Evolutionary conservation across 2,329 filamentous ascomycete species (phyloP).

Genomic region (Colletotrichum incanum): DNA sequence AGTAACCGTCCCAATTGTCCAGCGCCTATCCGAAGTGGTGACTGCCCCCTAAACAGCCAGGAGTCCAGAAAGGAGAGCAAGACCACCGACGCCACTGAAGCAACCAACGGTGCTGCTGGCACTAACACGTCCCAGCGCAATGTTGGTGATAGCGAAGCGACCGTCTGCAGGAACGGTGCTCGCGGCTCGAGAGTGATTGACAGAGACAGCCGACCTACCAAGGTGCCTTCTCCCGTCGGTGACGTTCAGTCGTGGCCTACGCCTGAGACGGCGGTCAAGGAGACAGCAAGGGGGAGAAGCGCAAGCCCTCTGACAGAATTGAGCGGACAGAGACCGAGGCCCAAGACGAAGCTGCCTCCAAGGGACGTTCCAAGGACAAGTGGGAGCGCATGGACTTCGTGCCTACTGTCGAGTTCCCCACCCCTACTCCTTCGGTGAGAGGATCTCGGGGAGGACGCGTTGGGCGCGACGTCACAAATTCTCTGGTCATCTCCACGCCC

Average conservation of each 20-base stretch:
- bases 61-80: conserved; percentile 62
- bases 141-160: conserved; percentile 59
- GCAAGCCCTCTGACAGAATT: conserved; percentile 73
- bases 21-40: too few species aligned
- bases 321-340: conserved; percentile 76
- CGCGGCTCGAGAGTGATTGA: conserved; percentile 64
- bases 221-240: conserved; percentile 74
- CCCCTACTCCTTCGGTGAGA: conserved; percentile 76
- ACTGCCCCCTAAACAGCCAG: too few species aligned
- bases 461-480: conserved; percentile 56
- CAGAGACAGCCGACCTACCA: conserved; percentile 50
- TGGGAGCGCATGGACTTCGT: conserved; percentile 90
- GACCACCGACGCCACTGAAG: conserved; percentile 44
- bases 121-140: conserved; percentile 62
- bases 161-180: conserved; percentile 57
- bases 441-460: conserved; percentile 63
- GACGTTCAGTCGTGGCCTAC: conserved; percentile 93
- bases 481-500: too few species aligned
- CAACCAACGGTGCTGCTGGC: conserved; percentile 51
- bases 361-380: conserved; percentile 80
- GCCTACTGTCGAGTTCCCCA: conserved; percentile 89
- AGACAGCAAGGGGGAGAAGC: conserved; percentile 83
- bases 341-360: conserved; percentile 68
- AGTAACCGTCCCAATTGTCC: too few species aligned
- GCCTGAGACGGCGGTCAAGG: conserved; percentile 80